A percentile compares a stretch with the other conserved stretches of the same genome.
Evolutionary conservation across 768 basidiomycete species (phyloP).

Genomic region (Boletus edulis): DNA sequence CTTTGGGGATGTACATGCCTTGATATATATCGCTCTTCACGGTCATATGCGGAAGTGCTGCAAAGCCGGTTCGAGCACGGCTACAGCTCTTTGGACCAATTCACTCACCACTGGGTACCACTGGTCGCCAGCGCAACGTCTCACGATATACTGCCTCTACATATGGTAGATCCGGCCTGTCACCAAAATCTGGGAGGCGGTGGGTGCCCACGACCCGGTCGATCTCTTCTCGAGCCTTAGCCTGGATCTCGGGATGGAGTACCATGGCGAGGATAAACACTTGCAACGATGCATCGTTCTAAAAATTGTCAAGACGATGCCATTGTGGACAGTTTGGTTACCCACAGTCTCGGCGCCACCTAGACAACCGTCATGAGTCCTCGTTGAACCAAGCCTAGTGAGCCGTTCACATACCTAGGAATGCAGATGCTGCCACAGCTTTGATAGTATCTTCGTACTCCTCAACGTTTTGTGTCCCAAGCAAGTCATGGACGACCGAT

Average conservation of each 20-base stretch:
- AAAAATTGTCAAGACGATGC: not conserved
- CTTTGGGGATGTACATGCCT: constrained; percentile 31
- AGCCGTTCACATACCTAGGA: constrained; percentile 16
- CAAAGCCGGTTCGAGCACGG: not conserved
- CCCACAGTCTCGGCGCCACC: constrained; percentile 30
- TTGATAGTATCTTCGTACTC: constrained; percentile 14
- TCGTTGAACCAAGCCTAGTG: not conserved
- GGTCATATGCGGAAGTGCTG: constrained; percentile 26
- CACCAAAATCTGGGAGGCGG: constrained; percentile 28
- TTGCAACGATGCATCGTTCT: constrained; percentile 16
- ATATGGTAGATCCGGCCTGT: constrained; percentile 30
- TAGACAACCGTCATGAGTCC: constrained; percentile 1
- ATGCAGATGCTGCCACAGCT: constrained; percentile 22
- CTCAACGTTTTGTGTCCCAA: not conserved
- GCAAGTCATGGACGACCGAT: constrained; percentile 23
- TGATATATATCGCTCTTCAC: constrained; percentile 24
- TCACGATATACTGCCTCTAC: constrained; percentile 32
- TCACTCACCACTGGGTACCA: constrained; percentile 26
- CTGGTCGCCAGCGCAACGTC: constrained; percentile 31
- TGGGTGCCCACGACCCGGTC: constrained; percentile 29
- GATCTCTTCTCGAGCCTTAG: constrained; percentile 32
- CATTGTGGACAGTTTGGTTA: not conserved
- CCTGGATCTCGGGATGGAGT: constrained; percentile 31
- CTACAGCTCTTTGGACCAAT: not conserved
- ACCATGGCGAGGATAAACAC: constrained; percentile 35